Base-by-base conservation (phyloP, 805 yeast species). In the Metschnikowia vanudenii region DNA sequence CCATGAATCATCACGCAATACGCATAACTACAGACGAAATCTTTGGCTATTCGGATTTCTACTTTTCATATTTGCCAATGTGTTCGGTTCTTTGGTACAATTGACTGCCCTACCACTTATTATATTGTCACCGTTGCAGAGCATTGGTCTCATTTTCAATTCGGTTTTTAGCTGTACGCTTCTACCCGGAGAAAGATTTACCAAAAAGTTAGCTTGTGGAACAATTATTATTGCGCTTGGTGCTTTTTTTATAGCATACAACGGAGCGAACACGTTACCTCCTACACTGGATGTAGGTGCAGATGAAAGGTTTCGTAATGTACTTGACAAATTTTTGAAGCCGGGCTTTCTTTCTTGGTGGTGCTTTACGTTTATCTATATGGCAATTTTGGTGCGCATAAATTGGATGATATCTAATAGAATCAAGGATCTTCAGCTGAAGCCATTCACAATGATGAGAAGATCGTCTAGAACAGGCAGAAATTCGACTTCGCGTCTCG, bases 131-230 rank as follows among this genome's bases (percentile, higher is more conserved):
- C 96, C 96, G 0, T 67, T 89, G 45, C 96, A 89, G 61, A 88
- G 95, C 20, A 80, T 84, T 19, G 96, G 96, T 0, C 73, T 90
- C n/a, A 90, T 89, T 2, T 89, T 90, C 73, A 90, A 90, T 64
- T 80, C 94, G 0, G 63, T 87, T 1, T 79, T 71, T 37, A 68
- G 88, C 57, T 87, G 94, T 36, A 62, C 85, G 16, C 46, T 87
- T 10, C 64, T 89, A 12, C 76, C 89, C 12, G 72, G 81, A 28
- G 97, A 89, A 59, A 70, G 73, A 0, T 86, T 88, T 61, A 82
- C 91, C 1, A 50, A 54, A 19, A 68, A 66, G 43, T 75, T 90
- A 1, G 66, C 78, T 1, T 46, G 67, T 9, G 96, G 96, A 3
- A 89, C 96, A 0, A 54, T 76, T 1, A 64, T 85, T 17, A 86